A percentile compares a stretch with the other conserved stretches of the same genome.
Evolutionary conservation across 202 grass and related monocot genomes (phyloP).

Genomic region (Cymbopogon flexuosus): DNA sequence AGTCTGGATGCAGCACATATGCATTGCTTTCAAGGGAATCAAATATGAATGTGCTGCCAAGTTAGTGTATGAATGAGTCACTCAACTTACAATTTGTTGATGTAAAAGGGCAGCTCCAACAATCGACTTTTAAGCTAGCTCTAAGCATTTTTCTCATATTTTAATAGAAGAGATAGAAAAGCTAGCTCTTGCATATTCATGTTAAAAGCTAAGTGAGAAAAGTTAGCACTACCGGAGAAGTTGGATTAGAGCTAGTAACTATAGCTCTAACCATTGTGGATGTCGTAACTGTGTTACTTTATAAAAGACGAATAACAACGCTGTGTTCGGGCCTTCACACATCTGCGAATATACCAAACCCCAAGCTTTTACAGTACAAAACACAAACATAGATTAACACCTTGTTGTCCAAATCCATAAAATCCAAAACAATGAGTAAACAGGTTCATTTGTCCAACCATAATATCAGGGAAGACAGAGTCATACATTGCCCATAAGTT

Average conservation of each 20-base stretch:
- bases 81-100: not conserved
- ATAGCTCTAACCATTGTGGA: too few species aligned
- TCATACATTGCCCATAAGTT: not conserved
- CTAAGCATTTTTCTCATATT: too few species aligned
- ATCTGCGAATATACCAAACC: not conserved
- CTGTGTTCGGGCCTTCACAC: not conserved
- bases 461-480: slow-evolving; percentile 14
- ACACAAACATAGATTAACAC: not conserved
- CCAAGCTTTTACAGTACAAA: not conserved
- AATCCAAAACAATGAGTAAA: not conserved
- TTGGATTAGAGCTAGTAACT: too few species aligned
- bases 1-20: not conserved
- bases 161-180: too few species aligned
- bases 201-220: too few species aligned
- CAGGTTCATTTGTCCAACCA: not conserved
- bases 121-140: too few species aligned
- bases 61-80: not conserved
- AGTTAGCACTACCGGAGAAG: too few species aligned
- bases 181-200: too few species aligned
- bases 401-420: not conserved
- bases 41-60: slow-evolving; percentile 5
- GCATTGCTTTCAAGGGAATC: not conserved
- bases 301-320: not conserved
- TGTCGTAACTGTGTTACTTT: not conserved
- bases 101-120: not conserved